Conservation (phyloP, 2,329 filamentous ascomycete genomes). For the Boeremia lycopersici region DNA sequence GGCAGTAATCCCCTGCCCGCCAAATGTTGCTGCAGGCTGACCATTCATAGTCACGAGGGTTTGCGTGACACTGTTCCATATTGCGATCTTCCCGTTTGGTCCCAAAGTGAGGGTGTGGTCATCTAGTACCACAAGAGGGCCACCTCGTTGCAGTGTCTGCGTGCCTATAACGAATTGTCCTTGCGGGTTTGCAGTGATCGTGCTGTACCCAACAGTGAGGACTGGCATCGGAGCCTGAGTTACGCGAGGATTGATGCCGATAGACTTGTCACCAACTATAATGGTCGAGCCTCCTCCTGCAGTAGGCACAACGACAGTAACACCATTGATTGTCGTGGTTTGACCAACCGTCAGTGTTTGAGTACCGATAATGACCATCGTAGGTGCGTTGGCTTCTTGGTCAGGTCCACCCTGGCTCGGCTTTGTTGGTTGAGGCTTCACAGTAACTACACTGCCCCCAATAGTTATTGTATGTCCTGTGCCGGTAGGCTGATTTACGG, state of each 20-base stretch:
- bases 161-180: constrained; percentile 44
- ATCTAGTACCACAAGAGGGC: constrained; percentile 43
- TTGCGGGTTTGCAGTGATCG: constrained; percentile 39
- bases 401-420: constrained; percentile 17
- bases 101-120: constrained; percentile 45
- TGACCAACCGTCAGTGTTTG: constrained; percentile 40
- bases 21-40: constrained; percentile 29
- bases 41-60: constrained; percentile 29
- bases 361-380: constrained; percentile 32
- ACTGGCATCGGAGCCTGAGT: constrained; percentile 23
- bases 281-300: constrained; percentile 29
- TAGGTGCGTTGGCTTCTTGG: constrained; percentile 18
- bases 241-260: constrained; percentile 28
- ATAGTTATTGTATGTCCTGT: constrained; percentile 26
- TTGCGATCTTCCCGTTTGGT: constrained; percentile 43
- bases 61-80: constrained; percentile 45
- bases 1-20: constrained; percentile 27
- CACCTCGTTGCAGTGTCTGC: constrained; percentile 43
- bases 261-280: constrained; percentile 37
- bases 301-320: constrained; percentile 34
- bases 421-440: constrained; percentile 23
- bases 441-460: constrained; percentile 25
- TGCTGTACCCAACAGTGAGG: constrained; percentile 33
- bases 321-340: constrained; percentile 39
- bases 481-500: constrained; percentile 8